A percentile compares a stretch with the other conserved stretches of the same genome.
Evolutionary conservation across 2,329 filamentous ascomycete genomes (phyloP).

Genomic region (Zarea fungicola): DNA sequence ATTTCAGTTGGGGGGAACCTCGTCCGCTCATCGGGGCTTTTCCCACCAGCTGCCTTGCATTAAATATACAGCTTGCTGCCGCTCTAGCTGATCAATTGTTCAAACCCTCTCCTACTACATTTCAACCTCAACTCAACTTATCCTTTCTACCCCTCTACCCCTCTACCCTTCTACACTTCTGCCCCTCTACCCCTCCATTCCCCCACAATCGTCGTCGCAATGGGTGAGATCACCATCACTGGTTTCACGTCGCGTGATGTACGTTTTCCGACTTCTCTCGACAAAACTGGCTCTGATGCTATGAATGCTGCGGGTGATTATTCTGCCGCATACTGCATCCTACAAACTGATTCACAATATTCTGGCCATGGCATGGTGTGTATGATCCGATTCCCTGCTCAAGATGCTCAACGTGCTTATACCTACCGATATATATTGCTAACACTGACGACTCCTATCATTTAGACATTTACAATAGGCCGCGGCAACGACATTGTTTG

Average conservation of each 20-base stretch:
- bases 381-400: not conserved
- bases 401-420: not conserved
- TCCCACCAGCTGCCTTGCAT: too few species aligned
- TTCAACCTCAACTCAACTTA: too few species aligned
- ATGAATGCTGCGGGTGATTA: slow-evolving; percentile 96
- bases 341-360: slow-evolving; percentile 69
- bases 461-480: slow-evolving; percentile 68
- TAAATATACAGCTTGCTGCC: too few species aligned
- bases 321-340: slow-evolving; percentile 88
- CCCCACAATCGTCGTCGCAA: not conserved
- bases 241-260: slow-evolving; percentile 68
- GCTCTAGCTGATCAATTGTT: too few species aligned
- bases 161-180: not conserved
- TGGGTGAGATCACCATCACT: slow-evolving; percentile 61
- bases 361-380: slow-evolving; percentile 73
- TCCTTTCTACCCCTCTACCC: not conserved
- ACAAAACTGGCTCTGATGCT: slow-evolving; percentile 93
- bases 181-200: not conserved
- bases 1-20: too few species aligned
- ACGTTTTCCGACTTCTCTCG: slow-evolving; percentile 83
- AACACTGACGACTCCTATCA: too few species aligned
- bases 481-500: slow-evolving; percentile 92
- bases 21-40: too few species aligned
- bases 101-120: too few species aligned
- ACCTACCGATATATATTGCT: not conserved